These are phyloP conservation scores for Aspergillus proliferans DNA, from an alignment of 2,329 filamentous ascomycete species.

Conservation along the genomic window DNA sequence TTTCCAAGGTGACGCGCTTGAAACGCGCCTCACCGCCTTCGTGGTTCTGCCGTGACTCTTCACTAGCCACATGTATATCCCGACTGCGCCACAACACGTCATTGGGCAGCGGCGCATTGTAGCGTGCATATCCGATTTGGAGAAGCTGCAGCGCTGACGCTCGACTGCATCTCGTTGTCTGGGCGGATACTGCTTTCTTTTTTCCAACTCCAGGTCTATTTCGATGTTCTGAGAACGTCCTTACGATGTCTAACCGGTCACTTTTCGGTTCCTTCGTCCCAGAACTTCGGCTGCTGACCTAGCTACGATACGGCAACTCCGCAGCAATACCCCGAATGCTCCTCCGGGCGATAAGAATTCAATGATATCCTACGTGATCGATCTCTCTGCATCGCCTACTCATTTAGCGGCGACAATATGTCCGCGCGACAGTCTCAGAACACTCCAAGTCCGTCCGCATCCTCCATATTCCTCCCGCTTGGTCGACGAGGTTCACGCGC, in stretches of 20 bases:
- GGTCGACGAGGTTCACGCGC: constrained; percentile 43
- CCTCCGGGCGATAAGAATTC: constrained; percentile 3
- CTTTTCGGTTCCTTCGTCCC: constrained; percentile 8
- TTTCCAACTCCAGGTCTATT: background rate
- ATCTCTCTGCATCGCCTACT: background rate
- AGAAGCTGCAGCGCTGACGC: background rate
- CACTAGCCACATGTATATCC: constrained; percentile 10
- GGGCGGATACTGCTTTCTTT: background rate
- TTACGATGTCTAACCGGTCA: constrained; percentile 11
- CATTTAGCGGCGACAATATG: constrained; percentile 18
- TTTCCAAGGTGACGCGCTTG: background rate
- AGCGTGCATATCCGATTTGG: constrained; percentile 4
- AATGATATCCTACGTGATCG: background rate
- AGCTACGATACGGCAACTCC: constrained; percentile 10
- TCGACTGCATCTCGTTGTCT: background rate
- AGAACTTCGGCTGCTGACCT: constrained; percentile 5
- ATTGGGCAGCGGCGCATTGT: constrained; percentile 20
- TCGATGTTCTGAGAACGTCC: background rate
- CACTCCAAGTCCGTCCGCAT: constrained; percentile 39
- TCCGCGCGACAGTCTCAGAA: constrained; percentile 32
- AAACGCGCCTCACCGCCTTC: constrained; percentile 16
- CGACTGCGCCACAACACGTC: constrained; percentile 25
- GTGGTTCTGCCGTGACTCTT: background rate
- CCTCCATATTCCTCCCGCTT: constrained; percentile 40
- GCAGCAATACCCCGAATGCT: constrained; percentile 10